Evolutionary conservation across 2,329 filamentous ascomycete genomes (phyloP), one percentile per base, ranked within the genome.

Genomic region (Arthrobotrys sinensis): DNA sequence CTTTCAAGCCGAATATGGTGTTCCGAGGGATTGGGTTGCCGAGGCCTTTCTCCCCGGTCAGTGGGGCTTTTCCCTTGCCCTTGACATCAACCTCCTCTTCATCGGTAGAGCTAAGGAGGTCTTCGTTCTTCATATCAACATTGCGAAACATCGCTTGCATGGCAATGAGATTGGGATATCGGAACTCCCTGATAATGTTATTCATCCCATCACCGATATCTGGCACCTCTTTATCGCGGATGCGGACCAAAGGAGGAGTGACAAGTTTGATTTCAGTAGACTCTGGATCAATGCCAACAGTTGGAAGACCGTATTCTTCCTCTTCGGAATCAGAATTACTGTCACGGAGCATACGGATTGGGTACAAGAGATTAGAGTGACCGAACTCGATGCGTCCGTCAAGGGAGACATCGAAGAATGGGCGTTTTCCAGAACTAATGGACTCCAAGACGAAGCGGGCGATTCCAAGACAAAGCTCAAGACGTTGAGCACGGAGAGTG

Each of bases 381-480:
- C 62, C 66, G 38, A 78, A 66, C 12, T 78, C 75, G 12, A 78
- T 71, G 36, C 75, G 36, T 4, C 75, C 75, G 21, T 78, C 75
- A 12, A 78, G 55, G n/a, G 60, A 63, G n/a, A 72, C 46, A 32
- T 78, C 67, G 38, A 78, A 68, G 32, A 14, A 78, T 6, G 67
- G 67, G 11, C 67, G 50, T 38, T 64, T 72, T 1, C 75, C 75
- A 12, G 28, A 11, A 3, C 32, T 45, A 24, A 78, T 62, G 0
- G 75, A 36, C 14, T 72, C 75, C 3, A 78, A 55, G 12, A 72
- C 75, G 21, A 78, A 78, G 5, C 62, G 63, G 3, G 50, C 67
- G 16, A 78, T 63, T 11, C 75, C 75, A 1, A 78, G 45, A 7
- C 45, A 67, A 1, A 78, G 45, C 1, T 63, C 12, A 2, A 78